These are phyloP conservation scores for Letharia columbiana DNA, from an alignment of 495 filamentous ascomycete species.

Conservation along the genomic window DNA sequence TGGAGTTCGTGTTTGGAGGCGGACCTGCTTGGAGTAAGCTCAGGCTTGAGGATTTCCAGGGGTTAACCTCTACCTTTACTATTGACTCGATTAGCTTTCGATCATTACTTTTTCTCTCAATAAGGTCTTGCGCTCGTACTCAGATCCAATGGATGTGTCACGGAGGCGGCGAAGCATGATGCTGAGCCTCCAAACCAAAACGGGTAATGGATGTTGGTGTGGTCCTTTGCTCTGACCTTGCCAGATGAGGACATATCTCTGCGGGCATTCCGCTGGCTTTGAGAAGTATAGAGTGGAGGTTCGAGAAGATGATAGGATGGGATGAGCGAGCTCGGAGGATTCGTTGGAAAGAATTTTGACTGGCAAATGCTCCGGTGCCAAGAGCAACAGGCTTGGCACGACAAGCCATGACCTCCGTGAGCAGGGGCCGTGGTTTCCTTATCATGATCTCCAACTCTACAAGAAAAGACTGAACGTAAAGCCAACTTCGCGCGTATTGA, in stretches of 20 bases:
- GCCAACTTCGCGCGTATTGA: too few relatives aligned
- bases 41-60: neutral
- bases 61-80: conserved; percentile 22
- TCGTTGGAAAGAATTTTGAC: neutral
- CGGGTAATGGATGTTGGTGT: conserved; percentile 29
- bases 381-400: conserved; percentile 2
- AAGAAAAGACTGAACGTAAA: too few relatives aligned
- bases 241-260: conserved; percentile 23
- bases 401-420: too few relatives aligned
- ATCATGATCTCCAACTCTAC: too few relatives aligned
- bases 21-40: conserved; percentile 27
- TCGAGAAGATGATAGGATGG: neutral
- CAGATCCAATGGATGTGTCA: conserved; percentile 38
- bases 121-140: conserved; percentile 23
- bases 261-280: conserved; percentile 20
- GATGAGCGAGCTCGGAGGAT: neutral
- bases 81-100: conserved; percentile 15
- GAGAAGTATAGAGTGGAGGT: neutral
- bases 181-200: conserved; percentile 40
- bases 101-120: neutral
- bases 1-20: conserved; percentile 61
- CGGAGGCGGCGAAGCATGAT: conserved; percentile 36
- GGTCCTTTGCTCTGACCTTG: conserved; percentile 8
- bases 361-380: neutral
- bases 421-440: too few relatives aligned